Evolutionary conservation across 345 rosid species (phyloP), one percentile per base, ranked within the genome.

Genomic region (Gossypium arboreum): DNA sequence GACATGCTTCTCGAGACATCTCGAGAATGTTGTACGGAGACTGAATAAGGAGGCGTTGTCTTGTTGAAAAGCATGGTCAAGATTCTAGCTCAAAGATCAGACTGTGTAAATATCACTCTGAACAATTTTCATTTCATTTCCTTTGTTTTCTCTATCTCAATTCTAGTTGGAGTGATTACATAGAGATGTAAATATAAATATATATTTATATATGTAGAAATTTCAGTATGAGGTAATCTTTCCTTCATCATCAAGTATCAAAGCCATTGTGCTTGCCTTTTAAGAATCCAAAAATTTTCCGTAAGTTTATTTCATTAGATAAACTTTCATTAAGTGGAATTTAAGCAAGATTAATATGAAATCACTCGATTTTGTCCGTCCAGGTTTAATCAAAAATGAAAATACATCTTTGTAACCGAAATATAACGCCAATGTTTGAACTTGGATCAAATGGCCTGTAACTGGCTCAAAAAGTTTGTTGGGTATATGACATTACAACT

Each of bases 51-150:
- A 75, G 70, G 72, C 76, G 59, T 61, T 65, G 12, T 16, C 54
- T 51, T 13, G 50, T 74, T 24, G 20, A 68, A 64, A 71, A 67
- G 75, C 50, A 72, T 17, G 9, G 78, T 65, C 69, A 54, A 76
- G 80, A 73, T 48, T 75, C 41, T 75, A 76, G 77, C 60, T 16
- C 27, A 78, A 66, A 34, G 74, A 52, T 52, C 29, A 44, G 75
- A 81, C 20, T 54, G 10, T 57, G 79, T 75, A 84, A 73, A 81
- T 74, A 81, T 74, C 61, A 61, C 45, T 71, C 3, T 54, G 51
- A 61, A 55, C 68, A 44, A 9, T 60, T 39, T 63, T 52, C 29
- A 3, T 34, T 62, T 44, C 12, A 64, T 57, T 57, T 59, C 15
- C 6, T 29, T 68, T 59, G 74, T 43, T 72, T 47, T 47, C 51